These are phyloP conservation scores for Raphanus sativus DNA, from an alignment of 345 rosid genomes.

Conservation along the genomic window DNA sequence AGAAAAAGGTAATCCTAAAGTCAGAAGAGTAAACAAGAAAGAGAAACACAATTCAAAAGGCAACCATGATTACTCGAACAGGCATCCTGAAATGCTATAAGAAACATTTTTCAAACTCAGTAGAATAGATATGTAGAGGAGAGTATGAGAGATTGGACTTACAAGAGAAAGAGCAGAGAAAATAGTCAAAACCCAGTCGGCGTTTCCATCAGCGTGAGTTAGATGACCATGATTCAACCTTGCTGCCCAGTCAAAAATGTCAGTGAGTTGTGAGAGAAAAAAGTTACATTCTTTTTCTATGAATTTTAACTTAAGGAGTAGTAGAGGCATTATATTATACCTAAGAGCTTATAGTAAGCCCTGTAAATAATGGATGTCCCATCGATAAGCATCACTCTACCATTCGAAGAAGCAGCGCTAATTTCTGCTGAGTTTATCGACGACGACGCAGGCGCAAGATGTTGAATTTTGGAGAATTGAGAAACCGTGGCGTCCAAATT, in stretches of 20 bases:
- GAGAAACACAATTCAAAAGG: neutral
- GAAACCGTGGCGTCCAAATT: conserved; percentile 32
- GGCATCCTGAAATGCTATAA: conserved; percentile 7
- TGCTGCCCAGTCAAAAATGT: conserved; percentile 45
- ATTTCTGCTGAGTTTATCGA: conserved; percentile 31
- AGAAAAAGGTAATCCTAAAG: conserved; percentile 8
- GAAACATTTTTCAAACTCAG: neutral
- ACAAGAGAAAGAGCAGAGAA: conserved; percentile 87
- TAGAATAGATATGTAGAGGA: neutral
- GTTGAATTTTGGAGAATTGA: conserved; percentile 41
- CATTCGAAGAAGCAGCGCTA: conserved; percentile 43
- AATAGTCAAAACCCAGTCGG: conserved; percentile 95
- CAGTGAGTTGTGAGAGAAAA: neutral
- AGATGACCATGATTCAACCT: conserved; percentile 88
- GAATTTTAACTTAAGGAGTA: neutral
- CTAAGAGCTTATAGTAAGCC: conserved; percentile 94
- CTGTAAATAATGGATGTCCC: conserved; percentile 91
- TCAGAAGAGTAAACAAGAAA: conserved; percentile 3
- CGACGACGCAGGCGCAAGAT: conserved; percentile 33
- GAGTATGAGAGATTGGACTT: conserved; percentile 37
- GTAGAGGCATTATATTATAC: conserved; percentile 38
- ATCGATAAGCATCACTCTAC: conserved; percentile 93
- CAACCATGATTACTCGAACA: conserved; percentile 7
- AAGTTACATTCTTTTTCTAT: neutral
- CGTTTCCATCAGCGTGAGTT: conserved; percentile 91